These are phyloP conservation scores for Cyberlindnera misumaiensis DNA, from an alignment of 805 yeast genomes.

Conservation along the genomic window DNA sequence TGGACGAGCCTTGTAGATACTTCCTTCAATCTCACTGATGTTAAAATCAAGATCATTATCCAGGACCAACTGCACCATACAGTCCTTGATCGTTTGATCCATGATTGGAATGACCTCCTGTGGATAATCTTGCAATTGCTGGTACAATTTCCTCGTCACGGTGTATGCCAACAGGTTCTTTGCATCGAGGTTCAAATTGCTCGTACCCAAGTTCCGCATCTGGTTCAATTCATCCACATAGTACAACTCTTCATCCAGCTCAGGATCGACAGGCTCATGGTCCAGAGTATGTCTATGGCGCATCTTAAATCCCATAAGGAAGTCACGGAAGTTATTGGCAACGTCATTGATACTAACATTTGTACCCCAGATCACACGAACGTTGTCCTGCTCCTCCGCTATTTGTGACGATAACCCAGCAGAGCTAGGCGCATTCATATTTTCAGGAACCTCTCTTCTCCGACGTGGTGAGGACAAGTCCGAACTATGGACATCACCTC, in stretches of 20 bases:
- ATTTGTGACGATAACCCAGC: slow-evolving; percentile 15
- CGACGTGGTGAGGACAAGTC: slow-evolving; percentile 68
- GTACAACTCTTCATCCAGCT: slow-evolving; percentile 63
- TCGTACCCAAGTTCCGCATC: slow-evolving; percentile 72
- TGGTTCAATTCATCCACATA: slow-evolving; percentile 68
- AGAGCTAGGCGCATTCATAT: slow-evolving; percentile 15
- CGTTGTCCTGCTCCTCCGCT: slow-evolving; percentile 56
- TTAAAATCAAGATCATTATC: slow-evolving; percentile 46
- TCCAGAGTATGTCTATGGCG: slow-evolving; percentile 56
- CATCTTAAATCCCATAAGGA: slow-evolving; percentile 75
- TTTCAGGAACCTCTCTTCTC: slow-evolving; percentile 52
- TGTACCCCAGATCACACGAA: slow-evolving; percentile 97
- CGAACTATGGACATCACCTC: slow-evolving; percentile 74
- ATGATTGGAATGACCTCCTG: slow-evolving; percentile 95
- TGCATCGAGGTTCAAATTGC: slow-evolving; percentile 81
- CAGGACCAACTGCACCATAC: slow-evolving; percentile 66
- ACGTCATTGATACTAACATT: slow-evolving; percentile 90
- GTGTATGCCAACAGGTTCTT: slow-evolving; percentile 71
- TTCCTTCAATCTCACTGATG: slow-evolving; percentile 67
- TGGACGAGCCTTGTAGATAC: slow-evolving; percentile 83
- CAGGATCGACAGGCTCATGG: slow-evolving; percentile 29
- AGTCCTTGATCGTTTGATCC: slow-evolving; percentile 93
- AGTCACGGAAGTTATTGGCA: slow-evolving; percentile 70
- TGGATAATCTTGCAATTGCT: slow-evolving; percentile 86
- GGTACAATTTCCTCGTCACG: slow-evolving; percentile 69